Conservation (phyloP, 1,284 basidiomycete species). For the Grifola frondosa region DNA sequence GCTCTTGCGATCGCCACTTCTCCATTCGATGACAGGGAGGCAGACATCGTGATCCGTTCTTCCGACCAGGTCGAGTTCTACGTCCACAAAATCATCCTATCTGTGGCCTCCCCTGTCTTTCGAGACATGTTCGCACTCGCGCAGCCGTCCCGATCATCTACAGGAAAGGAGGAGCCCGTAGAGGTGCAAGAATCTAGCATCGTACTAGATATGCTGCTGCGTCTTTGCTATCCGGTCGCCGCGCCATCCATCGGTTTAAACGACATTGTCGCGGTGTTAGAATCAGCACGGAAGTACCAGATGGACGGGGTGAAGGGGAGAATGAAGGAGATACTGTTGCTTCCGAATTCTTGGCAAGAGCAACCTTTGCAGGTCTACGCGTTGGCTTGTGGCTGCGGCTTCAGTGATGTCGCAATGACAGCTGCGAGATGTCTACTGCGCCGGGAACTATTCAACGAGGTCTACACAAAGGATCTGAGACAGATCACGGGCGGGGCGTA, state of each 20-base stretch:
- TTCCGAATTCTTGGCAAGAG: neutral
- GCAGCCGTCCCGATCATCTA: neutral
- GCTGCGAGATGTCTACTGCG: conserved; percentile 6
- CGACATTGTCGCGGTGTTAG: neutral
- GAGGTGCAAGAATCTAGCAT: too few species aligned
- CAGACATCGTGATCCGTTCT: conserved; percentile 11
- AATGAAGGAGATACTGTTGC: conserved; percentile 1
- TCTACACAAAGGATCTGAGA: conserved; percentile 1
- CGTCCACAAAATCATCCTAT: conserved; percentile 7
- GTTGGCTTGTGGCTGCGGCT: conserved; percentile 5
- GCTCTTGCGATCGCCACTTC: too few species aligned
- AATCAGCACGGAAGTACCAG: conserved; percentile 8
- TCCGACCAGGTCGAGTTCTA: conserved; percentile 7
- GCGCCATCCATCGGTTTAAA: neutral
- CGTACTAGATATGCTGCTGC: too few species aligned
- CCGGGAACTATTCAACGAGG: neutral
- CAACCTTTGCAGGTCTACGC: conserved; percentile 6
- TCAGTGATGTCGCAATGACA: conserved; percentile 5
- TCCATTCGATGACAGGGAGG: too few species aligned
- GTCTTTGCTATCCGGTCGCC: conserved; percentile 1
- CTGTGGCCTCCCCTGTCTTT: conserved; percentile 8
- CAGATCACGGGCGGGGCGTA: conserved; percentile 6
- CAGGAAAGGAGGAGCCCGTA: too few species aligned
- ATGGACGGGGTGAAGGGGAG: conserved; percentile 1
- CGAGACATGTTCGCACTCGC: conserved; percentile 5